Evolutionary conservation across 768 basidiomycete genomes (phyloP).

Genomic region (Tylopilus balloui): DNA sequence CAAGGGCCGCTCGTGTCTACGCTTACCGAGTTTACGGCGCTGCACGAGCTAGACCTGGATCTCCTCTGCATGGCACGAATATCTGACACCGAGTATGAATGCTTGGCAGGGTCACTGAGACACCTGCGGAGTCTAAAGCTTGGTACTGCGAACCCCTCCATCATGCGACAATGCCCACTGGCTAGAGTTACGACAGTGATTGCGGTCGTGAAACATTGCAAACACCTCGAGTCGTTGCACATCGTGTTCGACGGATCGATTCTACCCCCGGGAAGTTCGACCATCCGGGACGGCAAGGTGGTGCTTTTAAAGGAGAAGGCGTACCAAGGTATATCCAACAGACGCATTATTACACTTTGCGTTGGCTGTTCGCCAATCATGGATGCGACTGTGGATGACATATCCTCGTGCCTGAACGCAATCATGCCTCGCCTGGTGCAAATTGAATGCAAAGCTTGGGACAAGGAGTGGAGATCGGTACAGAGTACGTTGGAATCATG

Average conservation of each 20-base stretch:
- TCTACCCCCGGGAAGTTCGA: background rate
- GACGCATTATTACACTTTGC: constrained; percentile 6
- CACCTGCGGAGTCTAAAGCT: constrained; percentile 14
- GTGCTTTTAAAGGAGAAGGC: background rate
- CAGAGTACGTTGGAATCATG: background rate
- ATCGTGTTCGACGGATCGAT: constrained; percentile 19
- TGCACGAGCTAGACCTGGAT: constrained; percentile 19
- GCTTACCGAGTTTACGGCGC: constrained; percentile 10
- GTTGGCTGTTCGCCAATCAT: constrained; percentile 18
- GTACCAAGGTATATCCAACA: constrained; percentile 5
- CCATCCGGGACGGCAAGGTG: background rate
- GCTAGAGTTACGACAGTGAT: constrained; percentile 12
- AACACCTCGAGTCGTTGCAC: constrained; percentile 11
- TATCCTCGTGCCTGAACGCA: constrained; percentile 11
- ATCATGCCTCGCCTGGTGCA: constrained; percentile 12
- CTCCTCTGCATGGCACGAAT: constrained; percentile 7
- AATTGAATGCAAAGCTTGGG: background rate
- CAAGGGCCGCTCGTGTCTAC: background rate
- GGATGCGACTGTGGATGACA: background rate
- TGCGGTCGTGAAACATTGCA: constrained; percentile 12
- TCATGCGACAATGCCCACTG: background rate
- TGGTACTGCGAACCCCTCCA: constrained; percentile 9
- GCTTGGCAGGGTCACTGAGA: constrained; percentile 9
- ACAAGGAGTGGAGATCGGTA: constrained; percentile 8
- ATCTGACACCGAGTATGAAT: constrained; percentile 8